Base-by-base conservation (phyloP, 768 basidiomycete genomes). In the Trametopsis cervina region DNA sequence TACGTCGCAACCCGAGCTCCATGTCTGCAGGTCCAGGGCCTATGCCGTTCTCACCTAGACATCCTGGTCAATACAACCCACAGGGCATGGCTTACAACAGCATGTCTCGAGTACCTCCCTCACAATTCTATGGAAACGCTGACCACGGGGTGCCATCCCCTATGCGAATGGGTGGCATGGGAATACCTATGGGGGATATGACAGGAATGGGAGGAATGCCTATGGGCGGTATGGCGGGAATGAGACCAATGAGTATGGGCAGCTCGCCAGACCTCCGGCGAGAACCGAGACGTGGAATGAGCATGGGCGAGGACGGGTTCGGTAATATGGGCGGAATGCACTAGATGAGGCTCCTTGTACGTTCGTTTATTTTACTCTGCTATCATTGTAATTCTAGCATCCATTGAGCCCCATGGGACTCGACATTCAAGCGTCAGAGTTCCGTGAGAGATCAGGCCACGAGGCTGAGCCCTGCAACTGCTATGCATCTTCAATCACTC, bases 61-160 rank as follows among this genome's bases (percentile, higher is more conserved):
- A 62, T 59, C 51, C 53, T 33, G 38, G 44, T 22, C 36, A 55
- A 54, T 40, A 49, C 54, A 25, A 62, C 59, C 11, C 63, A 62
- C 67, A 67, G 42, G 46, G 41, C 24, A 47, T 60, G 42, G 63
- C 56, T 7, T 53, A 51, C 50, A 40, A 50, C 26, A 24, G 50
- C 50, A 49, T 61, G 63, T 57, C 57, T 29, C 45, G 63, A 4
- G 66, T 74, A 17, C 54, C 72, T n/a, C 63, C 71, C 0, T 47
- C 47, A 17, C 74, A 73, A 47, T 75, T 75, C 52, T 74, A 74
- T 49, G 68, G 58, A 4, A 46, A 51, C 37, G 55, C 57, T 5
- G 67, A 57, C 11, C 54, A 56, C 51, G 57, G 57, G 17, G 55
- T 57, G 51, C 40, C 39, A 35, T 53, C 50, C 3, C 53, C 49